These are phyloP conservation scores for Pelomyxa schiedti DNA, from an alignment of 78 protist species.

Conservation along the genomic window DNA sequence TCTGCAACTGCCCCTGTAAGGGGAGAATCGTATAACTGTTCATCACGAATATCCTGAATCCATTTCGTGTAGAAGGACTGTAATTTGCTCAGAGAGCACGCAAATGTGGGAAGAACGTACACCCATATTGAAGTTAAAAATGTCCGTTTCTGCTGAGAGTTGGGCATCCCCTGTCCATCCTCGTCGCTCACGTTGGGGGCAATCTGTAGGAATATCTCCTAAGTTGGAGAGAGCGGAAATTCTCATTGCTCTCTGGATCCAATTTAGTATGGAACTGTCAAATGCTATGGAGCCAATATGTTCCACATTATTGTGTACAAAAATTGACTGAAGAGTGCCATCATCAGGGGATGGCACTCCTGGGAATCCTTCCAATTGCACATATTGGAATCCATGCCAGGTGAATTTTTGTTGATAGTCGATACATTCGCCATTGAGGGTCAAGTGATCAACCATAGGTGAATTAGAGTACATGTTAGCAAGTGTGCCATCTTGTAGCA, in stretches of 20 bases:
- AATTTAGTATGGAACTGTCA: neutral
- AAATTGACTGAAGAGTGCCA: neutral
- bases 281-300: neutral
- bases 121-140: neutral
- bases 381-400: neutral
- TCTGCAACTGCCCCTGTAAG: neutral
- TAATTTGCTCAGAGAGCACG: neutral
- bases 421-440: neutral
- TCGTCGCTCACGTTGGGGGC: conserved; percentile 8
- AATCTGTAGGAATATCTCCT: neutral
- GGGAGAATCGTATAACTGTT: neutral
- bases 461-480: neutral
- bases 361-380: neutral
- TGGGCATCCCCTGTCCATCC: conserved; percentile 9
- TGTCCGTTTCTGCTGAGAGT: neutral
- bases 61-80: neutral
- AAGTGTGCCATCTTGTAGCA: neutral
- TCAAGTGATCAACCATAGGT: neutral
- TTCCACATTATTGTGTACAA: neutral
- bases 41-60: neutral
- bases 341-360: neutral
- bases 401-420: neutral
- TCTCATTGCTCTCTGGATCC: neutral
- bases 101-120: neutral
- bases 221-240: neutral